Percentiles rank a stretch among this genome's conserved stretches.
Conservation (phyloP, 805 yeast genomes). For the Ogataea philodendri region DNA sequence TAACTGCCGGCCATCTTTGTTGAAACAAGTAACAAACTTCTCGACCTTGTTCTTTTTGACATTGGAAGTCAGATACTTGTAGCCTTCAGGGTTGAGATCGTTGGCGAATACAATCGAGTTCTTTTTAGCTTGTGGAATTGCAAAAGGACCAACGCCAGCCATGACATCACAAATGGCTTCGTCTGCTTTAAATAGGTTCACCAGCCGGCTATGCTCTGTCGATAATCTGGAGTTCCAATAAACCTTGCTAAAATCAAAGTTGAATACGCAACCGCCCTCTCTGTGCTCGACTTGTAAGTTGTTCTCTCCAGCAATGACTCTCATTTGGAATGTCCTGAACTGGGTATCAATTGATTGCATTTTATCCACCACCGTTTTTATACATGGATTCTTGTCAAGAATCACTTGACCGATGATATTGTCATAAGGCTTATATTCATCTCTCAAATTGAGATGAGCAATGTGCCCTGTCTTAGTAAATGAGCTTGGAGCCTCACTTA, state of each 20-base stretch:
- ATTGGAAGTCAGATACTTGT: constrained; percentile 64
- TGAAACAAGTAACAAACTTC: constrained; percentile 57
- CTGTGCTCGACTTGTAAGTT: constrained; percentile 78
- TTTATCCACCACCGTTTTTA: constrained; percentile 90
- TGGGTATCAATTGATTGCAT: constrained; percentile 81
- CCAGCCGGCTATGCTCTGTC: constrained; percentile 87
- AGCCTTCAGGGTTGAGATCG: constrained; percentile 89
- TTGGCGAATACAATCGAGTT: constrained; percentile 81
- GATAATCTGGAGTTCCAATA: constrained; percentile 97
- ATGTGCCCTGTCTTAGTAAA: constrained; percentile 93
- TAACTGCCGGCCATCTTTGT: constrained; percentile 81
- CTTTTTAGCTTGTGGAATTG: constrained; percentile 91
- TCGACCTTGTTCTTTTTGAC: constrained; percentile 60
- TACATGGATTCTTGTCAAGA: constrained; percentile 78
- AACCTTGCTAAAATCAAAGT: constrained; percentile 87
- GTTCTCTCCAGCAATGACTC: constrained; percentile 82
- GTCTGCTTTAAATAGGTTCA: constrained; percentile 54
- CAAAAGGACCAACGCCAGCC: constrained; percentile 99
- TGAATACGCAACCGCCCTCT: constrained; percentile 83
- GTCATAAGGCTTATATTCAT: constrained; percentile 82
- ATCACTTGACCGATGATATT: constrained; percentile 83
- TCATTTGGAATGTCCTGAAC: constrained; percentile 92
- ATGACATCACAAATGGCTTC: constrained; percentile 90
- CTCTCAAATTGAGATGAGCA: constrained; percentile 85
- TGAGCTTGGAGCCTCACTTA: constrained; percentile 81